Evolutionary conservation across 768 basidiomycete species (phyloP).

Genomic region (Termitomyces sp.): DNA sequence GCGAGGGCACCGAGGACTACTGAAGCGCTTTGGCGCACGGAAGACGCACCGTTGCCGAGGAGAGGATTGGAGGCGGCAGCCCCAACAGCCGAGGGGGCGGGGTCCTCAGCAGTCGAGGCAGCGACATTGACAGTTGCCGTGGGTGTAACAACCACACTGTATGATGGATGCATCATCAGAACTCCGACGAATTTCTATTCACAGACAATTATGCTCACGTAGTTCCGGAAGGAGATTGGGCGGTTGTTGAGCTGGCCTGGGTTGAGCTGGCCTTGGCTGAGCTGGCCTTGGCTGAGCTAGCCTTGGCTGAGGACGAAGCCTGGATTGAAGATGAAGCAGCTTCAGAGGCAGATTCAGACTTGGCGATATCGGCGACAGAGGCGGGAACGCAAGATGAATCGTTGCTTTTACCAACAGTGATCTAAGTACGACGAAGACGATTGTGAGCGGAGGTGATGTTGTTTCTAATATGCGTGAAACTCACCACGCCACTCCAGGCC

Average conservation of each 20-base stretch:
- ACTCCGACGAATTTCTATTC: not conserved
- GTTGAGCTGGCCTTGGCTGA: slow-evolving; percentile 9
- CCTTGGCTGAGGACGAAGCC: slow-evolving; percentile 9
- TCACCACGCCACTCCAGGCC: slow-evolving; percentile 63
- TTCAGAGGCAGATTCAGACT: slow-evolving; percentile 15
- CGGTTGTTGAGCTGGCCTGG: not conserved
- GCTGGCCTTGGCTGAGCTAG: not conserved
- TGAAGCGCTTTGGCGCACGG: slow-evolving; percentile 37
- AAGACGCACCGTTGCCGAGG: slow-evolving; percentile 29
- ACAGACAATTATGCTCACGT: slow-evolving; percentile 14
- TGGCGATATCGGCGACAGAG: slow-evolving; percentile 6
- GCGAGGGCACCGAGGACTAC: slow-evolving; percentile 39
- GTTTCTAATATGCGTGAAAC: slow-evolving; percentile 21
- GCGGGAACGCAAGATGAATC: slow-evolving; percentile 36
- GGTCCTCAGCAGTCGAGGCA: slow-evolving; percentile 6
- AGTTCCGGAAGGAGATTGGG: slow-evolving; percentile 15
- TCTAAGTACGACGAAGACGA: slow-evolving; percentile 23
- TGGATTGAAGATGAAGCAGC: slow-evolving; percentile 18
- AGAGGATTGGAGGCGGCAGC: slow-evolving; percentile 40
- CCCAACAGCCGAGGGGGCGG: slow-evolving; percentile 26
- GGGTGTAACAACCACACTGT: slow-evolving; percentile 22
- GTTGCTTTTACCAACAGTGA: slow-evolving; percentile 35
- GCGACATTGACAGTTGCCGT: slow-evolving; percentile 14
- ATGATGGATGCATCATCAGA: not conserved
- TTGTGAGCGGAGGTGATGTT: slow-evolving; percentile 9